Conservation (phyloP, 345 rosid genomes). For the Aurinia saxatilis region DNA sequence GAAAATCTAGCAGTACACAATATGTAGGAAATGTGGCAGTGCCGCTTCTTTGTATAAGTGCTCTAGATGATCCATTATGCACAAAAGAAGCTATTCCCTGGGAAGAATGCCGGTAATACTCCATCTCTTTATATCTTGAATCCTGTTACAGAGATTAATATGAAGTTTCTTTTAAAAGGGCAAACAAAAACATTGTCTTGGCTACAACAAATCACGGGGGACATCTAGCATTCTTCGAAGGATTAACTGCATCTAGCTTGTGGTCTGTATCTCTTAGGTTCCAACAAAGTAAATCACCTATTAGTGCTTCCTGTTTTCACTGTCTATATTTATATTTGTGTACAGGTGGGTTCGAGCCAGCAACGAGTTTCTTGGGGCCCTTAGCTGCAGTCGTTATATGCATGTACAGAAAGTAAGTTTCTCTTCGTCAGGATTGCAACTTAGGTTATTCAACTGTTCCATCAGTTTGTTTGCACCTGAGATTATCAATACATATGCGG, state of each 20-base stretch:
- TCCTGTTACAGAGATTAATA: conserved; percentile 5
- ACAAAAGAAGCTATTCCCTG: conserved; percentile 90
- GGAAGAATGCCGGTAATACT: conserved; percentile 85
- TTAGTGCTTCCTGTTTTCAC: not conserved
- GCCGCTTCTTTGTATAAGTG: conserved; percentile 80
- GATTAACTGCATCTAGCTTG: conserved; percentile 50
- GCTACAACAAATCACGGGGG: conserved; percentile 77
- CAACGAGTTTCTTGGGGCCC: conserved; percentile 59
- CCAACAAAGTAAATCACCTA: not conserved
- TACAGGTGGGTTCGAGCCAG: conserved; percentile 90
- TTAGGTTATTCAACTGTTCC: not conserved
- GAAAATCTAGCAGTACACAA: conserved; percentile 66
- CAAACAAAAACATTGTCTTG: conserved; percentile 68
- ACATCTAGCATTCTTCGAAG: conserved; percentile 90
- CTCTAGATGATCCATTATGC: conserved; percentile 90
- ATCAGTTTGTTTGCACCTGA: not conserved
- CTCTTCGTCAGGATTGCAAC: not conserved
- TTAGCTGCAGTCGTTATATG: conserved; percentile 57
- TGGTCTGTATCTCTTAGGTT: conserved; percentile 38
- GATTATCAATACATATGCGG: not conserved
- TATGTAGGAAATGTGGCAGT: conserved; percentile 60
- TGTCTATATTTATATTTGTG: conserved; percentile 2
- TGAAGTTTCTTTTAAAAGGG: conserved; percentile 36
- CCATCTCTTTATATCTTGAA: not conserved
- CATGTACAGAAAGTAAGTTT: conserved; percentile 48